Percentiles rank a stretch among this genome's conserved stretches.
Evolutionary conservation across 2,329 filamentous ascomycete genomes (phyloP).

Genomic region (Pseudocercospora musae): DNA sequence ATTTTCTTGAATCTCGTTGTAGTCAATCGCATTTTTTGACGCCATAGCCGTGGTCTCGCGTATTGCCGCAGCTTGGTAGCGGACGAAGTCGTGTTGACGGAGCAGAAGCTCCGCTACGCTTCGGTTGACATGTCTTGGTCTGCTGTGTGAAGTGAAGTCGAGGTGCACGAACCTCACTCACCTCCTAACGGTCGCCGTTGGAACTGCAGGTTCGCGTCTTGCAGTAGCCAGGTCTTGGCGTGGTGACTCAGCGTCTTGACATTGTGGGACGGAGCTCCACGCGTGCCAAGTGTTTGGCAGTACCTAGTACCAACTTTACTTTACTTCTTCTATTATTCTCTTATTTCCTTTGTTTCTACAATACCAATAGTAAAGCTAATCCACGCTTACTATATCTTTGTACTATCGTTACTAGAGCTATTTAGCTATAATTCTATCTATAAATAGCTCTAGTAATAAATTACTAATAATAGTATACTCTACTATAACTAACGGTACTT

Average conservation of each 20-base stretch:
- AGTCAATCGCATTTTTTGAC: conserved; percentile 55
- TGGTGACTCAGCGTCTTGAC: not conserved
- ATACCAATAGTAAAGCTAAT: no score
- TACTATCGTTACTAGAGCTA: no score
- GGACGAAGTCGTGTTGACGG: not conserved
- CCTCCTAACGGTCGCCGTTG: not conserved
- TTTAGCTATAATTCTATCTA: no score
- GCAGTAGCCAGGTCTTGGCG: not conserved
- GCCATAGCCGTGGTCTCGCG: conserved; percentile 42
- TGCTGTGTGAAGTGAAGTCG: not conserved
- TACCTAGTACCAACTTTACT: no score
- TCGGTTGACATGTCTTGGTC: not conserved
- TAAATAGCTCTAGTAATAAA: no score
- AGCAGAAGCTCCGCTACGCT: conserved; percentile 4
- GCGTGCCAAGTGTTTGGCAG: no score
- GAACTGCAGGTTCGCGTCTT: not conserved
- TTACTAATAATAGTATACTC: no score
- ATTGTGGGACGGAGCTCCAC: no score
- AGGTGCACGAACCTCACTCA: not conserved
- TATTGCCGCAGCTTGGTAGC: not conserved
- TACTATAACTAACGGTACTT: no score
- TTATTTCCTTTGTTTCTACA: no score
- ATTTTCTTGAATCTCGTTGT: conserved; percentile 80
- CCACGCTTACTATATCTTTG: no score
- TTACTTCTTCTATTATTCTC: no score